A percentile compares a stretch with the other conserved stretches of the same genome.
Evolutionary conservation across 106 monocot genomes (phyloP).

Genomic region (Acorus gramineus): DNA sequence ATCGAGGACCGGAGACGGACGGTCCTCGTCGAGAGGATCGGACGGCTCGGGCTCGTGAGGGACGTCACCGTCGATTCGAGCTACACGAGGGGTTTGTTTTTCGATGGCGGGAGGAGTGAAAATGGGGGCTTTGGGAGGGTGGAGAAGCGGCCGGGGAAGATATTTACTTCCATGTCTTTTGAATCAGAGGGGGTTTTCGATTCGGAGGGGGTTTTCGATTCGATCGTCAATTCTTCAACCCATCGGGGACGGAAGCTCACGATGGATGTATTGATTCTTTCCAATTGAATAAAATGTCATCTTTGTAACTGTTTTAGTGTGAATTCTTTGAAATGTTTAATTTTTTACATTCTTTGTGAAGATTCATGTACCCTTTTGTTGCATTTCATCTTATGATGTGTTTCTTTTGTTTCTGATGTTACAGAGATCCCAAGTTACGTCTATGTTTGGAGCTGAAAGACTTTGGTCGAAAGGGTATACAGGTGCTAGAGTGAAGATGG

Average conservation of each 20-base stretch:
- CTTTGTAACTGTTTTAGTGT: too few species aligned
- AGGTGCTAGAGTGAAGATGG: conserved; percentile 94
- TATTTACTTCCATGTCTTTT: conserved; percentile 71
- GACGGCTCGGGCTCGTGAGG: conserved; percentile 51
- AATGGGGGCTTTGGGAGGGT: conserved; percentile 9
- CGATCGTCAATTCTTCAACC: conserved; percentile 23
- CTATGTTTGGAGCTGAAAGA: conserved; percentile 87
- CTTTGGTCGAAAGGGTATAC: conserved; percentile 91
- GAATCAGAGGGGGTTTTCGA: conserved; percentile 46
- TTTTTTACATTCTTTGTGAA: too few species aligned
- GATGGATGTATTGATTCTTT: conserved; percentile 37
- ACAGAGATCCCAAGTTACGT: conserved; percentile 96
- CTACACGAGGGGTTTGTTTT: conserved; percentile 54
- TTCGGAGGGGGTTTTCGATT: background rate
- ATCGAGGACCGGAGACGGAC: conserved; percentile 25
- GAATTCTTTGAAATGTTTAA: too few species aligned
- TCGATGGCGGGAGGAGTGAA: conserved; percentile 10
- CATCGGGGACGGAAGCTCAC: conserved; percentile 65
- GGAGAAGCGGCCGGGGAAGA: conserved; percentile 62
- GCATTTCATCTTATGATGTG: too few species aligned
- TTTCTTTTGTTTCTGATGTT: conserved; percentile 2
- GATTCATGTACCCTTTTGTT: too few species aligned
- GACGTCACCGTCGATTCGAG: conserved; percentile 61
- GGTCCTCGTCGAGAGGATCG: conserved; percentile 32
- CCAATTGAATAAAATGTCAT: too few species aligned